Conservation (phyloP, 106 monocot species). For the Acorus gramineus region DNA sequence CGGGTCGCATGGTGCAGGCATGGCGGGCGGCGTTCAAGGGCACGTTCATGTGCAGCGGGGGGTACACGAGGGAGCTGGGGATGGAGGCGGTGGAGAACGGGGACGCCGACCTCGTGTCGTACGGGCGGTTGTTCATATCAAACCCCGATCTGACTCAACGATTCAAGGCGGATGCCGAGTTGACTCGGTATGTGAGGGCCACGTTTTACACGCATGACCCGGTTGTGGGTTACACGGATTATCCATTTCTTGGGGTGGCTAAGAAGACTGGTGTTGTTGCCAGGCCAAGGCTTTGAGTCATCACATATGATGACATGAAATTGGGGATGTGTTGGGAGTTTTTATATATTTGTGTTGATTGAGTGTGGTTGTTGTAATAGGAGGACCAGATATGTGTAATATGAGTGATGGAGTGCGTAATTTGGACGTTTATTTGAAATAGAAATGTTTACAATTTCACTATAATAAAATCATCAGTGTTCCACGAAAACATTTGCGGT, state of each 20-base stretch:
- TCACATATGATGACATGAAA: too few species aligned
- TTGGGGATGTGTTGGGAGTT: too few species aligned
- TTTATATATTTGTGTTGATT: too few species aligned
- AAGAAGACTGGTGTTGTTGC: too few species aligned
- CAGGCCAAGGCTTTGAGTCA: too few species aligned
- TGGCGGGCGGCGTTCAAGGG: conserved; percentile 53
- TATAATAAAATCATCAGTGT: too few species aligned
- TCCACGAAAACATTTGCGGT: too few species aligned
- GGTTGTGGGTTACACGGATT: conserved; percentile 82
- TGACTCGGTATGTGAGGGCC: conserved; percentile 59
- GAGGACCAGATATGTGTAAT: too few species aligned
- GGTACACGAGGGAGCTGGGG: conserved; percentile 76
- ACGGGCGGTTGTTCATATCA: conserved; percentile 78
- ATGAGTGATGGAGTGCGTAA: too few species aligned
- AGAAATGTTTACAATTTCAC: too few species aligned
- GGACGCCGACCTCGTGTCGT: conserved; percentile 82
- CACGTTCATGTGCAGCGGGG: conserved; percentile 83
- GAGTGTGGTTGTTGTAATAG: too few species aligned
- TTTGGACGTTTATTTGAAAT: too few species aligned
- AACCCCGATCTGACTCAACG: conserved; percentile 76
- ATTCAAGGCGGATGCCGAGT: conserved; percentile 26
- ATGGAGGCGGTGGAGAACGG: conserved; percentile 58
- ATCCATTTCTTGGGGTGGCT: conserved; percentile 39
- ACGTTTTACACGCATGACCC: conserved; percentile 87
- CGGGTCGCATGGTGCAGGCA: conserved; percentile 34